Base-by-base conservation (phyloP, 169 alveolate genomes). In the Perkinsus chesapeaki region DNA sequence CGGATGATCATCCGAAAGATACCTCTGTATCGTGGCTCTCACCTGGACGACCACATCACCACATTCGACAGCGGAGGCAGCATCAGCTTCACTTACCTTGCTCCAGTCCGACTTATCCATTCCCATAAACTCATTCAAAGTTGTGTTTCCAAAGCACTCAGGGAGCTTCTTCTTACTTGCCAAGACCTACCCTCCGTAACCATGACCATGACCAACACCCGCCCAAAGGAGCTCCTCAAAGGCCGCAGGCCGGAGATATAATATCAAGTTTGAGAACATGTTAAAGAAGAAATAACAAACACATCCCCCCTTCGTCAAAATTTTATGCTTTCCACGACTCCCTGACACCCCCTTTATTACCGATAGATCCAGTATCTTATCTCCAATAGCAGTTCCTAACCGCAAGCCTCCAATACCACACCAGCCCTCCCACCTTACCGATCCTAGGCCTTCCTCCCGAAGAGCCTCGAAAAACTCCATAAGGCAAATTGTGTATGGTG, bases 91-190 rank as follows among this genome's bases (percentile, higher is more conserved):
- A 3, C 92, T 60, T 34, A 60, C 82, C 31, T 23, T 7, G 31
- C 82, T 60, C 82, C 82, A 60, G 3, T 60, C 82, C 3, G 82
- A 60, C 31, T 60, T 60, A 34, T 60, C 82, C 82, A 60, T 60
- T 27, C 82, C 82, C 82, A 60, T 60, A 16, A 60, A 60, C 31
- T 60, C 82, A 60, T 60, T 60, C 82, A 60, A 16, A 16, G 82
- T 60, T 3, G 82, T 1, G 72, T 91, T 72, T 12, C 48, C 91
- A 39, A 60, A 91, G 91, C 92, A 92, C 93, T 91, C 91, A 3
- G 93, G 93, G 60, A 34, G 39, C 91, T 38, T 92, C 93, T 36
- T 91, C 48, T 39, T 39, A 73, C 31, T 92, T 38, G 43, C 94
- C 93, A 39, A 27, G 39, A 23, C 92, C 39, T 27, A 19, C n/a